Conservation (phyloP, 768 basidiomycete genomes). For the Scleroderma citrinum region DNA sequence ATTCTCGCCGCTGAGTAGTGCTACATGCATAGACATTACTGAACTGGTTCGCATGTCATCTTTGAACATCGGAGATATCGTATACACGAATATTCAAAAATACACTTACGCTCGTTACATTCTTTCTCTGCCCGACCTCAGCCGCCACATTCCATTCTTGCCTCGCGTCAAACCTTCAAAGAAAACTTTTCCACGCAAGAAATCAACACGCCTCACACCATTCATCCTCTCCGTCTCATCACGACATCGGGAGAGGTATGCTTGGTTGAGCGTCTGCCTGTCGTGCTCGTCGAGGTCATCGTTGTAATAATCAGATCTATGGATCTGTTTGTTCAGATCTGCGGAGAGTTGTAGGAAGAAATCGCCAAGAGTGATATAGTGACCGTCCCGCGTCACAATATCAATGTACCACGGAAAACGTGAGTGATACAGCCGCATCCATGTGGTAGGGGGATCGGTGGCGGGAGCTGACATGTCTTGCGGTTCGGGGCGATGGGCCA, state of each 20-base stretch:
- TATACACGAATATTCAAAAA: too few relatives aligned
- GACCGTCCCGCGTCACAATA: slow-evolving; percentile 33
- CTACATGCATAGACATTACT: too few relatives aligned
- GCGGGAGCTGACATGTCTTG: slow-evolving; percentile 52
- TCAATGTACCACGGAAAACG: slow-evolving; percentile 67
- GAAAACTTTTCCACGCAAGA: slow-evolving; percentile 44
- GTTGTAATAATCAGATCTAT: slow-evolving; percentile 52
- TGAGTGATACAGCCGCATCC: slow-evolving; percentile 52
- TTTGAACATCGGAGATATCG: too few relatives aligned
- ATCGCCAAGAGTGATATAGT: slow-evolving; percentile 56
- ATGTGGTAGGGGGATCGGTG: slow-evolving; percentile 42
- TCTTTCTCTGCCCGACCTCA: slow-evolving; percentile 40
- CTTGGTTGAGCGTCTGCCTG: slow-evolving; percentile 36
- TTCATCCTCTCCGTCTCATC: slow-evolving; percentile 27
- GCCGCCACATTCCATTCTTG: slow-evolving; percentile 58
- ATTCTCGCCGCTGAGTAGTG: too few relatives aligned
- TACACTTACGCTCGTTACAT: not conserved
- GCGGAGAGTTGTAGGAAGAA: slow-evolving; percentile 43
- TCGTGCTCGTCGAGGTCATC: slow-evolving; percentile 44
- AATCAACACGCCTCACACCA: slow-evolving; percentile 58
- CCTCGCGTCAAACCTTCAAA: slow-evolving; percentile 51
- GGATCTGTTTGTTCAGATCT: slow-evolving; percentile 41
- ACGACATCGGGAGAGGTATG: slow-evolving; percentile 43
- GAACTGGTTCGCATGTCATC: too few relatives aligned
- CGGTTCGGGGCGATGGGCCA: slow-evolving; percentile 37